phyloP scores from a whole-genome alignment of 208 protist species.

The Crithidia thermophila region DNA sequence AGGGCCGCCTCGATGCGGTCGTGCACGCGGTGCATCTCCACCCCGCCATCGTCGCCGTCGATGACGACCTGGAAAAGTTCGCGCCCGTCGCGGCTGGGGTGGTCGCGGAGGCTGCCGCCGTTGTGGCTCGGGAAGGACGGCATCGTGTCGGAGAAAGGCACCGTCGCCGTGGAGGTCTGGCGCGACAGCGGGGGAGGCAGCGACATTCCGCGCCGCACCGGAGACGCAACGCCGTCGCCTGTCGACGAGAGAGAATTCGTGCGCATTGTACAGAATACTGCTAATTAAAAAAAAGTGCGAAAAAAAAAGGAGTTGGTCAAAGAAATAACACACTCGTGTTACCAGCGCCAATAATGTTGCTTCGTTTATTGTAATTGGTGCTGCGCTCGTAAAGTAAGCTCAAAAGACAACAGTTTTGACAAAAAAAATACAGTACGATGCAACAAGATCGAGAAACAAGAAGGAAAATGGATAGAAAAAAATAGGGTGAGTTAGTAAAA shows the following conservation, averaged over 20 bases:
- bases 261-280: too few relatives aligned
- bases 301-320: too few relatives aligned
- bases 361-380: too few relatives aligned
- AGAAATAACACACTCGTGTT: too few relatives aligned
- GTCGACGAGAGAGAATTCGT: not conserved
- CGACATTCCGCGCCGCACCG: not conserved
- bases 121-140: not conserved
- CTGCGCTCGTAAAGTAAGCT: too few relatives aligned
- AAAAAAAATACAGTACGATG: too few relatives aligned
- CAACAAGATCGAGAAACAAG: too few relatives aligned
- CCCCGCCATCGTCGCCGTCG: slow-evolving; percentile 90
- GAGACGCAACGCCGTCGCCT: not conserved
- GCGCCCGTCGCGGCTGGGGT: slow-evolving; percentile 31
- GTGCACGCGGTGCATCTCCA: slow-evolving; percentile 86
- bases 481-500: too few relatives aligned
- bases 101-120: not conserved
- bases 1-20: slow-evolving; percentile 80
- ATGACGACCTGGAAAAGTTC: slow-evolving; percentile 90
- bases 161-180: not conserved
- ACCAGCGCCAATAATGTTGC: too few relatives aligned
- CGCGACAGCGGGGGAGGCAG: not conserved
- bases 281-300: too few relatives aligned
- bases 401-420: too few relatives aligned
- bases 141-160: slow-evolving; percentile 8
- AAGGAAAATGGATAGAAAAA: too few relatives aligned